Base-by-base conservation (phyloP, 2,329 filamentous ascomycete genomes). In the Paraphaeosphaeria minitans region DNA sequence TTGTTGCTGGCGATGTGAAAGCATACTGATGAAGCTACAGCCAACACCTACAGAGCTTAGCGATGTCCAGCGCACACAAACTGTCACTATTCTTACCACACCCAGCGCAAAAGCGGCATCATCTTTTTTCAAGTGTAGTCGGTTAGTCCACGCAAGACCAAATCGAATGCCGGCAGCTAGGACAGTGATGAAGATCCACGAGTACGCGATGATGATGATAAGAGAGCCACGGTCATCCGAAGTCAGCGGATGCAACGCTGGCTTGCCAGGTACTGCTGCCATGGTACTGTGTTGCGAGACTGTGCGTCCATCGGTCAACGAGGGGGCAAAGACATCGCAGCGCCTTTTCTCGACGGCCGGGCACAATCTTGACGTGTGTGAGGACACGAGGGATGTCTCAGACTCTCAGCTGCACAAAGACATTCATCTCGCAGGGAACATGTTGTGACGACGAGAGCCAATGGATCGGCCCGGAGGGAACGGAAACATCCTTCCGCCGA, bases 121-220 rank as follows among this genome's bases (percentile, higher is more conserved):
- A 22, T 64, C 62, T n/a, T 58, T 53, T 24, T 62, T 62, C 50
- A 64, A 62, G 14, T 47, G 24, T 29, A 62, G 22, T 29, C 55
- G 31, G 22, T 62, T 55, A 14, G 39, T 56, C 53, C 57, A 56
- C 3, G 62, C 57, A 13, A 62, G 45, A 14, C 57, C 53, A 45
- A 62, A 64, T 31, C 62, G 57, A 50, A 64, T 59, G 1, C 46
- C 13, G 4, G 53, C 47, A n/a, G 58, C 50, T 29, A 64, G 54
- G 7, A 45, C 19, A 16, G 59, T 52, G 35, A 64, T 57, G 47
- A 57, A 62, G 39, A 58, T 59, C 55, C 57, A 64, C 29, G 57
- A 56, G 47, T 62, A 64, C 4, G 62, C 59, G 33, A 59, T 52
- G 33, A 64, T 64, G 42, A 62, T 59, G 55, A 64, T 49, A 8